phyloP scores from a whole-genome alignment of 495 filamentous ascomycete species.

The Xylaria longipes region DNA sequence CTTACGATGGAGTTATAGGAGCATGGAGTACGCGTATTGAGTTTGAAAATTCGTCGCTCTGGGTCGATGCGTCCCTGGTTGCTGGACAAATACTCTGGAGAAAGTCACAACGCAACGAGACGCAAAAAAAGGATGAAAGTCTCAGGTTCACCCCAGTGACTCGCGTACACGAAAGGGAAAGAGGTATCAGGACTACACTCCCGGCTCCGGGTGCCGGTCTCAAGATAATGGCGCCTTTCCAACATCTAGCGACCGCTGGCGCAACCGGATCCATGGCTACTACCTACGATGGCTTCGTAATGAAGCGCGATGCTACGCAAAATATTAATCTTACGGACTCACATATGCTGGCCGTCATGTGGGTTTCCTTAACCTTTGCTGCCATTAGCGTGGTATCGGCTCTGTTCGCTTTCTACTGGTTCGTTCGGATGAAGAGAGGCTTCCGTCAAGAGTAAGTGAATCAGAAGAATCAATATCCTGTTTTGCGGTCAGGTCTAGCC shows the following conservation, averaged over 20 bases:
- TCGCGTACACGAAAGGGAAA: constrained; percentile 11
- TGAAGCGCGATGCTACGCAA: constrained; percentile 7
- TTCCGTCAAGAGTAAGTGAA: constrained; percentile 75
- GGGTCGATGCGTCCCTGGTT: constrained; percentile 6
- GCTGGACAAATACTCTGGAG: constrained; percentile 5
- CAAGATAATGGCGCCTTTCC: constrained; percentile 19
- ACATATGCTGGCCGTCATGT: constrained; percentile 33
- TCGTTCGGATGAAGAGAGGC: constrained; percentile 72
- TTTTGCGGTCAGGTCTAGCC: neutral
- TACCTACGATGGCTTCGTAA: constrained; percentile 12
- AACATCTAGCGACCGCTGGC: neutral
- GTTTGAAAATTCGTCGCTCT: neutral
- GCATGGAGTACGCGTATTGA: neutral
- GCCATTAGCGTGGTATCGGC: constrained; percentile 60
- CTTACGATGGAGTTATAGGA: neutral
- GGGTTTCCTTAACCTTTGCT: constrained; percentile 41
- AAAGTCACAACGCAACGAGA: neutral
- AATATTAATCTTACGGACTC: constrained; percentile 17
- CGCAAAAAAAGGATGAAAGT: neutral
- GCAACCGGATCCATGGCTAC: constrained; percentile 4
- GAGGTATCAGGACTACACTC: neutral
- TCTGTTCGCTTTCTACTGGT: constrained; percentile 69
- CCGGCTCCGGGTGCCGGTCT: neutral
- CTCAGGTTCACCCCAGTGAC: neutral
- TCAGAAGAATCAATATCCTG: neutral